A percentile compares a stretch with the other conserved stretches of the same genome.
phyloP scores from a whole-genome alignment of 306 rosid species.

The Vigna hirtella region DNA sequence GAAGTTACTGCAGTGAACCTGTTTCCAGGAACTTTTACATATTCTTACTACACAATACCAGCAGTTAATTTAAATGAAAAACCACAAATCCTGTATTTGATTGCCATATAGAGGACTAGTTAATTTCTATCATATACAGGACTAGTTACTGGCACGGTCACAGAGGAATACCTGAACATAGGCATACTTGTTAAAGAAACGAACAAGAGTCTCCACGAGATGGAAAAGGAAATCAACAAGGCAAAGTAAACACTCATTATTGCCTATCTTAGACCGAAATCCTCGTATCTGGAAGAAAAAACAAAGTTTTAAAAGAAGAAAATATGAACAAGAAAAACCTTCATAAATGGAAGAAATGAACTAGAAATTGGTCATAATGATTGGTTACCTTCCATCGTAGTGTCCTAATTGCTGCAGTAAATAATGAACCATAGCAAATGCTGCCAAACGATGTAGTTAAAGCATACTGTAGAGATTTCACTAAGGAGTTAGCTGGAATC shows the following conservation, averaged over 20 bases:
- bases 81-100: neutral
- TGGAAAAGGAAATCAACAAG: conserved; percentile 96
- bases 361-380: conserved; percentile 23
- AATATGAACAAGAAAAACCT: conserved; percentile 3
- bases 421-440: conserved; percentile 97
- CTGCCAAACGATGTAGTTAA: conserved; percentile 97
- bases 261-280: conserved; percentile 92
- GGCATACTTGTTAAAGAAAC: conserved; percentile 97
- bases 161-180: conserved; percentile 80
- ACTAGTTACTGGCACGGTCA: conserved; percentile 21
- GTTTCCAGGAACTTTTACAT: neutral
- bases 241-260: conserved; percentile 96
- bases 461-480: conserved; percentile 73
- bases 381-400: conserved; percentile 89
- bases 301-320: conserved; percentile 29
- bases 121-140: neutral
- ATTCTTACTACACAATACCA: neutral
- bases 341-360: conserved; percentile 1
- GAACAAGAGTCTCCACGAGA: conserved; percentile 98
- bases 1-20: neutral
- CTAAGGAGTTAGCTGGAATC: conserved; percentile 77
- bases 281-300: conserved; percentile 83
- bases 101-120: conserved; percentile 16
- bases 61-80: conserved; percentile 1
- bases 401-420: conserved; percentile 94